Base-by-base conservation (phyloP, 2,329 filamentous ascomycete genomes). In the Xylariomycetidae sp. region DNA sequence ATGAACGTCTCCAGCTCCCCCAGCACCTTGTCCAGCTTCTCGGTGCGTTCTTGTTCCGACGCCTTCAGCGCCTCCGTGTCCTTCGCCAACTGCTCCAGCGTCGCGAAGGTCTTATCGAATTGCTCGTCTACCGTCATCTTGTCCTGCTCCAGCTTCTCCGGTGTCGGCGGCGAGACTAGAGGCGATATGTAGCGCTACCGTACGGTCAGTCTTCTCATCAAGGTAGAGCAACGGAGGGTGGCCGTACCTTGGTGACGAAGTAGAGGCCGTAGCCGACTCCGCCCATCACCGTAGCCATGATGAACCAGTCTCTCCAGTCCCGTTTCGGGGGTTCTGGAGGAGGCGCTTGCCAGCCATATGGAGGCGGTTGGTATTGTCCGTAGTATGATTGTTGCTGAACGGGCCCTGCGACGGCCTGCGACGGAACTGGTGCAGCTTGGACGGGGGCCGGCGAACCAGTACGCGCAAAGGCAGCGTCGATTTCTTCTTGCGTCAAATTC, bases 231-330 rank as follows among this genome's bases (percentile, higher is more conserved):
- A 10, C n/a, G 13, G n/a, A 16, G 12, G 19, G 17, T 18, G 16
- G 10, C 35, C 57, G 23, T 66, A 87, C 84, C 76, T 93, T 93
- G 40, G 88, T 85, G 12, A 95, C 74, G 44, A 82, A 76, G 57
- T 92, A 98, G 15, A 95, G 63, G 0, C 89, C 90, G 53, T 95
- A 96, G 24, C 87, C 75, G 14, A 95, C 81, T 30, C 89, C 87
- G 37, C 88, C 83, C 42, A 93, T 82, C 10, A 96, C 85, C 0
- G 92, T 98, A 6, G 92, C 92, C 87, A 96, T 95, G 61, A 98
- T 96, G 63, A 98, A 98, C 85, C 88, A 96, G 57, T 98, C 92
- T 41, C 93, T 76, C 92, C 92, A 98, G 63, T 98, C 92, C 53
- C 92, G 73, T 56, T 79, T 81, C 3, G 88, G 88, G 3, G 79